A percentile compares a stretch with the other conserved stretches of the same genome.
Evolutionary conservation across 2,329 filamentous ascomycete genomes (phyloP).

Genomic region (Lasiodiplodia sp.): DNA sequence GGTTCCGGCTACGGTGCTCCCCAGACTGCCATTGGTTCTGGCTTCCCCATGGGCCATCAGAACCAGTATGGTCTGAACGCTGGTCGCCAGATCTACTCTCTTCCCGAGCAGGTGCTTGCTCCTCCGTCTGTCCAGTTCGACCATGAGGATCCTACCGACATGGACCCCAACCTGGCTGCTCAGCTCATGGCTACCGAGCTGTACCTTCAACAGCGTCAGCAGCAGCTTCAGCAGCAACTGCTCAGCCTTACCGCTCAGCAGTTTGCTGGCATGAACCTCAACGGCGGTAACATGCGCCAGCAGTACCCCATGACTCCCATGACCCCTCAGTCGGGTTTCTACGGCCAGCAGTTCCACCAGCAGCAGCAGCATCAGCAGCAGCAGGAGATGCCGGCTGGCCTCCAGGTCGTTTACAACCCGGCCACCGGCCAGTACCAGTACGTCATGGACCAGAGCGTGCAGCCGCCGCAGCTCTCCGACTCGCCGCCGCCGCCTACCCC

Average conservation of each 20-base stretch:
- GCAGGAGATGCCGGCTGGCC: slow-evolving; percentile 71
- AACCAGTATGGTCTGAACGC: slow-evolving; percentile 55
- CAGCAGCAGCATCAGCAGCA: slow-evolving; percentile 62
- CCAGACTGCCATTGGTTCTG: slow-evolving; percentile 65
- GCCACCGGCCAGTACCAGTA: slow-evolving; percentile 84
- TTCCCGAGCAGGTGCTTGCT: slow-evolving; percentile 85
- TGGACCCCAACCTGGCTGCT: slow-evolving; percentile 86
- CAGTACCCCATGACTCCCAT: slow-evolving; percentile 60
- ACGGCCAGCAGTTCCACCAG: slow-evolving; percentile 71
- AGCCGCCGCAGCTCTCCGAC: slow-evolving; percentile 48
- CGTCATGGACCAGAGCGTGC: slow-evolving; percentile 68
- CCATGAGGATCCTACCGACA: slow-evolving; percentile 71
- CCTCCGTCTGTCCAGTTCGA: slow-evolving; percentile 79
- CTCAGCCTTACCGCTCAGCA: slow-evolving; percentile 84
- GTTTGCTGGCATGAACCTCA: slow-evolving; percentile 78
- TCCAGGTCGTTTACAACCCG: slow-evolving; percentile 86
- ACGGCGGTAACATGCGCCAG: slow-evolving; percentile 47
- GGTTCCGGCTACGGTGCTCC: slow-evolving; percentile 57
- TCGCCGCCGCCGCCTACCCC: slow-evolving; percentile 58
- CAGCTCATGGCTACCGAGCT: slow-evolving; percentile 90
- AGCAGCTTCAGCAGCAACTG: slow-evolving; percentile 92
- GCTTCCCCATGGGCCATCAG: slow-evolving; percentile 56
- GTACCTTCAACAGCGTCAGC: slow-evolving; percentile 92
- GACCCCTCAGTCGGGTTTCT: slow-evolving; percentile 64
- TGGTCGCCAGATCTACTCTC: slow-evolving; percentile 67